Percentiles rank a stretch among this genome's conserved stretches.
Evolutionary conservation across 345 rosid species (phyloP).

Genomic region (Microthlaspi erraticum): DNA sequence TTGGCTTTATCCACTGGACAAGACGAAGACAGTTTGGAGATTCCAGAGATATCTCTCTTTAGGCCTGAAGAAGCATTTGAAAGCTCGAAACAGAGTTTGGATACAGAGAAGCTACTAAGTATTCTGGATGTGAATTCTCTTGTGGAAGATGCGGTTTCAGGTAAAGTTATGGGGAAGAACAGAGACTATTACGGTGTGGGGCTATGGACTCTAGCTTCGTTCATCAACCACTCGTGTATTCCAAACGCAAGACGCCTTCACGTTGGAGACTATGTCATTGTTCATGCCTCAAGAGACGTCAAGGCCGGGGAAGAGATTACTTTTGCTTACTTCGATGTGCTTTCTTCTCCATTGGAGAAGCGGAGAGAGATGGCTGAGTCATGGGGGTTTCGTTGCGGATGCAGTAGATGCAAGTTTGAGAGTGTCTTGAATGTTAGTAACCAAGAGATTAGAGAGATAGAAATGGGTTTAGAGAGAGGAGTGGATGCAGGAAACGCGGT

Average conservation of each 20-base stretch:
- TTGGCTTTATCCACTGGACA: conserved; percentile 63
- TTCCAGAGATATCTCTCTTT: conserved; percentile 64
- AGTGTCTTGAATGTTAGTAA: conserved; percentile 46
- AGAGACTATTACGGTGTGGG: conserved; percentile 81
- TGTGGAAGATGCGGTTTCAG: conserved; percentile 79
- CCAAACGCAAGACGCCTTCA: conserved; percentile 80
- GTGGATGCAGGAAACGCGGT: conserved; percentile 60
- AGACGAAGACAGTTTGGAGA: conserved; percentile 56
- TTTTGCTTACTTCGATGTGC: conserved; percentile 69
- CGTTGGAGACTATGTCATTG: conserved; percentile 66
- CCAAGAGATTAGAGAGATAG: conserved; percentile 62
- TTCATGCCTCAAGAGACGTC: conserved; percentile 78
- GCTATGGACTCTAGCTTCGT: conserved; percentile 74
- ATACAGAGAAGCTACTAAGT: conserved; percentile 57
- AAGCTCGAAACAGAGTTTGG: conserved; percentile 42
- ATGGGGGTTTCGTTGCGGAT: conserved; percentile 78
- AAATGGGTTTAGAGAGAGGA: conserved; percentile 62
- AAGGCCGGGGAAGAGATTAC: conserved; percentile 86
- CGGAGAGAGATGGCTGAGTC: conserved; percentile 65
- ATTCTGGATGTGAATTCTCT: conserved; percentile 86
- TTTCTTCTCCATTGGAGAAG: conserved; percentile 52
- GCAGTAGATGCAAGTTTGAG: conserved; percentile 77
- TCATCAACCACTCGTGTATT: conserved; percentile 82
- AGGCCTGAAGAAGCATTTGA: conserved; percentile 54
- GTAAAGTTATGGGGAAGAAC: conserved; percentile 77